A percentile compares a stretch with the other conserved stretches of the same genome.
Evolutionary conservation across 495 filamentous ascomycete genomes (phyloP).

Genomic region (Penicillium simplicissimum): DNA sequence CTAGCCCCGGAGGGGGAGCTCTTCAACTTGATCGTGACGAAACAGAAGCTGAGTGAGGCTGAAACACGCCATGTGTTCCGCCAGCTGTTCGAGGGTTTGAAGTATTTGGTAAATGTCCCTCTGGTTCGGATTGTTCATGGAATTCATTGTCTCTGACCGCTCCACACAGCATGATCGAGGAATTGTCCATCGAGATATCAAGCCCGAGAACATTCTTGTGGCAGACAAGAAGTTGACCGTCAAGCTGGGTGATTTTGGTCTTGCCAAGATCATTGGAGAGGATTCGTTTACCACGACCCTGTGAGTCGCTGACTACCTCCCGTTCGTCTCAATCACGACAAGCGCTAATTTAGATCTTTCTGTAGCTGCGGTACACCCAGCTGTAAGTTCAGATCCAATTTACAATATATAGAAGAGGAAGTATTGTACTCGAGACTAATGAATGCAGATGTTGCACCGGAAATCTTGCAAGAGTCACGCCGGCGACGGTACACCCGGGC

Average conservation of each 20-base stretch:
- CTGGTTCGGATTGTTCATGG: not conserved
- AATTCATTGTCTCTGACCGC: conserved; percentile 33
- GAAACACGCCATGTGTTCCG: conserved; percentile 85
- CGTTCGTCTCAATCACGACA: not conserved
- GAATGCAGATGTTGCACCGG: conserved; percentile 83
- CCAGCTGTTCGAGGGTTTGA: conserved; percentile 90
- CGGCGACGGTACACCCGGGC: conserved; percentile 89
- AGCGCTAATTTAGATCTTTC: conserved; percentile 14
- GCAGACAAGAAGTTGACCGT: conserved; percentile 79
- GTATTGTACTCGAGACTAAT: conserved; percentile 19
- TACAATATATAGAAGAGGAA: not conserved
- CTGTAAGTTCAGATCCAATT: conserved; percentile 50
- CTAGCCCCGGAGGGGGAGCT: conserved; percentile 90
- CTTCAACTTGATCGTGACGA: conserved; percentile 90
- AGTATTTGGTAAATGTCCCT: conserved; percentile 74
- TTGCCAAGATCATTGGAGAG: conserved; percentile 98
- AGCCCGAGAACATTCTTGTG: conserved; percentile 96
- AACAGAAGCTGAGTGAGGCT: conserved; percentile 79
- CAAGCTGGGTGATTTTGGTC: conserved; percentile 95
- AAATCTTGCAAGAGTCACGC: conserved; percentile 78
- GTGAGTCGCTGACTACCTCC: conserved; percentile 39
- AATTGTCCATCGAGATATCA: conserved; percentile 97
- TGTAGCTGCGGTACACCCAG: conserved; percentile 86
- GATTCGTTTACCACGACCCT: conserved; percentile 97
- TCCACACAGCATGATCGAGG: conserved; percentile 82